Evolutionary conservation across 441 rosid species (phyloP).

Genomic region (Gossypium davidsonii): DNA sequence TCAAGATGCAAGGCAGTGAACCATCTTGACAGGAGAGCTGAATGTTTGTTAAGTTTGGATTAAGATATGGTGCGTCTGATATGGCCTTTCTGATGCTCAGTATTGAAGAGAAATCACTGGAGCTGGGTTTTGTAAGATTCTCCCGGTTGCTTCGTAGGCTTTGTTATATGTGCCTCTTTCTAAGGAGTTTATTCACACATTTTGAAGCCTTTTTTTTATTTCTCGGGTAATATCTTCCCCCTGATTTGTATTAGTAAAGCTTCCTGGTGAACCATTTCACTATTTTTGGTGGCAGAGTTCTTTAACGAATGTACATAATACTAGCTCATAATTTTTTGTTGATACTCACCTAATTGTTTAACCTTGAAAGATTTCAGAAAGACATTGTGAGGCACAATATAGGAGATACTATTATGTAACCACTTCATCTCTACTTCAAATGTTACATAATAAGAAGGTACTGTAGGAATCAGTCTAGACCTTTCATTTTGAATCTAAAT

Average conservation of each 20-base stretch:
- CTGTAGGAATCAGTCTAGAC: neutral
- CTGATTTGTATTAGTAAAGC: conserved; percentile 17
- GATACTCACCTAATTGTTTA: neutral
- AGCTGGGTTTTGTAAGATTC: conserved; percentile 13
- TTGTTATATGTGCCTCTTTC: conserved; percentile 1
- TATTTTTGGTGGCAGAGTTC: conserved; percentile 5
- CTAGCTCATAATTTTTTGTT: neutral
- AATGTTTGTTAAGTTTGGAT: conserved; percentile 1
- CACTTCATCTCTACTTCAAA: neutral
- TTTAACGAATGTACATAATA: conserved; percentile 10
- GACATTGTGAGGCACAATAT: neutral
- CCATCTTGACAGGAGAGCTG: conserved; percentile 8
- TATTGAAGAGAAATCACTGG: conserved; percentile 8
- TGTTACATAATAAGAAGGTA: neutral
- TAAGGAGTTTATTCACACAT: conserved; percentile 14
- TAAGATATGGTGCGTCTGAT: conserved; percentile 2
- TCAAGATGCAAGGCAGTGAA: conserved; percentile 16
- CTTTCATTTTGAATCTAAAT: neutral
- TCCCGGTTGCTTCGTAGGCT: conserved; percentile 6
- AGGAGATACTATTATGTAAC: neutral
- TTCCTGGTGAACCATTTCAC: conserved; percentile 12
- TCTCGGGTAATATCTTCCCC: conserved; percentile 16
- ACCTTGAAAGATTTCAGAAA: neutral
- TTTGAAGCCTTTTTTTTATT: conserved; percentile 9
- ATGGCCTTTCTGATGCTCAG: conserved; percentile 13